phyloP scores from a whole-genome alignment of 305 asterid genomes.

The Petunia hybrid region DNA sequence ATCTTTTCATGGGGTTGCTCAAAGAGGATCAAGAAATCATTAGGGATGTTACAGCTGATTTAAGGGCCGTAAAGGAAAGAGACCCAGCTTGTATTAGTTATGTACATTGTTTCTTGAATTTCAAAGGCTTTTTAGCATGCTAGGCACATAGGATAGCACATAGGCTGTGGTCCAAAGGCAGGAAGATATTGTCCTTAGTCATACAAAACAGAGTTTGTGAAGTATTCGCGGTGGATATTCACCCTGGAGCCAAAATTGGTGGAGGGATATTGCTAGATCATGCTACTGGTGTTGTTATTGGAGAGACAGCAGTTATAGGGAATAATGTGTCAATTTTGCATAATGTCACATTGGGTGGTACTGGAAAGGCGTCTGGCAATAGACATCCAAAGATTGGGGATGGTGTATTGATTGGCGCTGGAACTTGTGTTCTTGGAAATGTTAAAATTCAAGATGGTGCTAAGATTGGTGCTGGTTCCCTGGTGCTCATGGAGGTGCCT shows the following conservation, averaged over 20 bases:
- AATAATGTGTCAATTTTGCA: constrained; percentile 83
- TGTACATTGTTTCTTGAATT: constrained; percentile 80
- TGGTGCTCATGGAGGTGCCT: constrained; percentile 79
- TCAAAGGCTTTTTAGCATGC: constrained; percentile 78
- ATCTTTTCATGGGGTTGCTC: constrained; percentile 57
- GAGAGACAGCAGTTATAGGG: constrained; percentile 87
- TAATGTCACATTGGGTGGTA: constrained; percentile 87
- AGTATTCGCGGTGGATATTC: constrained; percentile 83
- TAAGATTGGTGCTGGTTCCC: constrained; percentile 88
- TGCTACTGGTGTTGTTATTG: constrained; percentile 83
- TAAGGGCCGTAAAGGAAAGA: constrained; percentile 76
- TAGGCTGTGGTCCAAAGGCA: constrained; percentile 63
- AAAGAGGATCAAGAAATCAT: constrained; percentile 60
- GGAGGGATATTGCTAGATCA: constrained; percentile 82
- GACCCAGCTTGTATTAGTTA: constrained; percentile 91
- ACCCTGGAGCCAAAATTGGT: constrained; percentile 85
- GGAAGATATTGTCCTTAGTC: constrained; percentile 63
- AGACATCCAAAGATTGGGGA: constrained; percentile 86
- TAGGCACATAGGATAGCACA: constrained; percentile 82
- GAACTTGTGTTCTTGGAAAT: constrained; percentile 89
- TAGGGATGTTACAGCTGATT: constrained; percentile 55
- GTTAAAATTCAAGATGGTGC: constrained; percentile 81
- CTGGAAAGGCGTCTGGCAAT: constrained; percentile 79
- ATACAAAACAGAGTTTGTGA: constrained; percentile 77
- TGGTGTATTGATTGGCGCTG: constrained; percentile 90